Evolutionary conservation across 768 basidiomycete species (phyloP).

Genomic region (Tylopilus felleus): DNA sequence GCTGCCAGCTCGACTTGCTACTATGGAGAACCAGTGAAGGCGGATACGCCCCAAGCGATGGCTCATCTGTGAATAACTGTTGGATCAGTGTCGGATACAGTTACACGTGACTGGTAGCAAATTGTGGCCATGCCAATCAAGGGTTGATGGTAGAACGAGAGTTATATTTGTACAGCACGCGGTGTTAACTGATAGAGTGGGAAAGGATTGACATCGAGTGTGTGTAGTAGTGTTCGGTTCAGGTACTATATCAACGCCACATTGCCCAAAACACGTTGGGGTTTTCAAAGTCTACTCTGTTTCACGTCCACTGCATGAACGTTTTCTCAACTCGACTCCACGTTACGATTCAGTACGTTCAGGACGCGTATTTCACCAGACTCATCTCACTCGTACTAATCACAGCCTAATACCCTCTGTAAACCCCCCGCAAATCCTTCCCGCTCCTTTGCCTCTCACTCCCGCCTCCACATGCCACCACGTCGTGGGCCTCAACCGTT

Average conservation of each 20-base stretch:
- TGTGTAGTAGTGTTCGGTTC: neutral
- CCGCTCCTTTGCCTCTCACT: slow-evolving; percentile 10
- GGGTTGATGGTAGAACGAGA: no score
- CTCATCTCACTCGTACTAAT: neutral
- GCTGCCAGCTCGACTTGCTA: no score
- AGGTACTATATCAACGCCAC: no score
- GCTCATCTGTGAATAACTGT: no score
- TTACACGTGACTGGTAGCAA: no score
- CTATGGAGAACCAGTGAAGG: no score
- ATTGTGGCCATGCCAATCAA: no score
- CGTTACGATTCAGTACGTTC: slow-evolving; percentile 9
- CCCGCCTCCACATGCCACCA: slow-evolving; percentile 43
- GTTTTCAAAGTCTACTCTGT: slow-evolving; percentile 1
- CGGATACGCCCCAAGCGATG: no score
- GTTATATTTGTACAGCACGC: no score
- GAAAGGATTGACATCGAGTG: neutral
- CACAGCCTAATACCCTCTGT: neutral
- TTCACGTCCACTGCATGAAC: slow-evolving; percentile 23
- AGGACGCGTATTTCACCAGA: slow-evolving; percentile 7
- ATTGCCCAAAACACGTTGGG: slow-evolving; percentile 23
- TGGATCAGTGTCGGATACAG: no score
- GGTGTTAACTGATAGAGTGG: no score
- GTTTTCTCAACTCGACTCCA: neutral
- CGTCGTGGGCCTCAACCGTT: slow-evolving; percentile 42
- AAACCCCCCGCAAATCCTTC: slow-evolving; percentile 6